Base-by-base conservation (phyloP, 495 filamentous ascomycete genomes). In the Neurospora sp. region DNA sequence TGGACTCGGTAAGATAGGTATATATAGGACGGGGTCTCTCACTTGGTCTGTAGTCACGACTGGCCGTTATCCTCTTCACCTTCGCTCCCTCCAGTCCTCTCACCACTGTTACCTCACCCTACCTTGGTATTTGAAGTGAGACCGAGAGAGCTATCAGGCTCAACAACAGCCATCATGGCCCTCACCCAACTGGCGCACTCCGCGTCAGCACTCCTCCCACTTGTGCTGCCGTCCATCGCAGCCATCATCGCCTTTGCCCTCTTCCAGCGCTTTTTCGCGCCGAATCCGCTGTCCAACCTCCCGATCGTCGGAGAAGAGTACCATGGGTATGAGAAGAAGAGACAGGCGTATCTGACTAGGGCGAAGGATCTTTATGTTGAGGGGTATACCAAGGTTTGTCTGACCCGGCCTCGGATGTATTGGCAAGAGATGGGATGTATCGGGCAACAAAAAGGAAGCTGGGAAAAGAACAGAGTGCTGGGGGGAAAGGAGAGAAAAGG, bases 321-420 rank as follows among this genome's bases (percentile, higher is more conserved):
- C n/a, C 79, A 77, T 53, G 75, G 73, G 27, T 73, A 78, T 0
- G 77, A 81, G 65, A 82, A 83, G 72, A 72, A 77, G 40, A 73
- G 80, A 38, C 75, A 80, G 71, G 80, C 77, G 0, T 83, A 74
- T 53, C 70, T 82, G 16, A 71, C 39, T 11, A 71, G 72, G 12
- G 77, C 77, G 0, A 72, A 68, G 18, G 74, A 77, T 3, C 69
- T 83, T 9, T 83, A 83, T 40, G 31, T 69, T 18, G 77, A 80
- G 6, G 81, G 81, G 11, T 83, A 83, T 72, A 70, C 77, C 2
- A 80, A 80, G 73, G 79, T 80, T 18, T 9, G 74, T 42, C 48
- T 27, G 22, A 27, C 22, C 22, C 22, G 22, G 22, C 1, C 22
- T 31, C 27, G 11, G 4, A 70, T 12, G 44, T 35, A 16, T 20